Conservation (phyloP, 345 rosid species). For the Populus pruinosa region DNA sequence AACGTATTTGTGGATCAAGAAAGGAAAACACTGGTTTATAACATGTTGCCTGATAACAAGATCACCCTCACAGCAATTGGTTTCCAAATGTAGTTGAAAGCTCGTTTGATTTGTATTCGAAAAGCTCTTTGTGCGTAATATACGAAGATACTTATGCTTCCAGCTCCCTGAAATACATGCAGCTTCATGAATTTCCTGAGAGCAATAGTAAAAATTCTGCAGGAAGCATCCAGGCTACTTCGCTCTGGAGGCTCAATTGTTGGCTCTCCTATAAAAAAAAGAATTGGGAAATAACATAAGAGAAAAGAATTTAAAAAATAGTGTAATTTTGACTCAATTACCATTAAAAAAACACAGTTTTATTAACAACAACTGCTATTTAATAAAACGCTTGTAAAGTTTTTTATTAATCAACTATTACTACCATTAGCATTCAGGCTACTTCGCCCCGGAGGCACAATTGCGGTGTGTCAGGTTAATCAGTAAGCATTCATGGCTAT, state of each 20-base stretch:
- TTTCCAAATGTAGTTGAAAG: neutral
- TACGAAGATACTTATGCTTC: neutral
- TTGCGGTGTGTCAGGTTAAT: conserved; percentile 49
- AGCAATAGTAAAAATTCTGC: conserved; percentile 39
- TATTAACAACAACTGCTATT: too few relatives aligned
- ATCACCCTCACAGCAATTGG: neutral
- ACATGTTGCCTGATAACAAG: neutral
- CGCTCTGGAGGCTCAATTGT: conserved; percentile 55
- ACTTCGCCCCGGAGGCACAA: conserved; percentile 60
- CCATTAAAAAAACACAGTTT: too few relatives aligned
- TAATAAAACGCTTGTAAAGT: too few relatives aligned
- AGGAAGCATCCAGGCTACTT: conserved; percentile 49
- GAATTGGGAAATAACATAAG: too few relatives aligned
- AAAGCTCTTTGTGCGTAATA: neutral
- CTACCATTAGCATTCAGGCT: conserved; percentile 29
- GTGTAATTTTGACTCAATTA: too few relatives aligned
- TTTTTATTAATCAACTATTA: too few relatives aligned
- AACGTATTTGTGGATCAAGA: neutral
- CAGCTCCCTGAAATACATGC: conserved; percentile 12
- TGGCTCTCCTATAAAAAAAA: too few relatives aligned
- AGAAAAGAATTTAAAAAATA: too few relatives aligned
- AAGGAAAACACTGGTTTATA: neutral
- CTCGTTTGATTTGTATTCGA: neutral
- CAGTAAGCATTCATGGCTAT: conserved; percentile 28
- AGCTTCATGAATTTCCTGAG: conserved; percentile 69